Evolutionary conservation across 2,329 filamentous ascomycete genomes (phyloP).

Genomic region (Aspergillus cejpii): DNA sequence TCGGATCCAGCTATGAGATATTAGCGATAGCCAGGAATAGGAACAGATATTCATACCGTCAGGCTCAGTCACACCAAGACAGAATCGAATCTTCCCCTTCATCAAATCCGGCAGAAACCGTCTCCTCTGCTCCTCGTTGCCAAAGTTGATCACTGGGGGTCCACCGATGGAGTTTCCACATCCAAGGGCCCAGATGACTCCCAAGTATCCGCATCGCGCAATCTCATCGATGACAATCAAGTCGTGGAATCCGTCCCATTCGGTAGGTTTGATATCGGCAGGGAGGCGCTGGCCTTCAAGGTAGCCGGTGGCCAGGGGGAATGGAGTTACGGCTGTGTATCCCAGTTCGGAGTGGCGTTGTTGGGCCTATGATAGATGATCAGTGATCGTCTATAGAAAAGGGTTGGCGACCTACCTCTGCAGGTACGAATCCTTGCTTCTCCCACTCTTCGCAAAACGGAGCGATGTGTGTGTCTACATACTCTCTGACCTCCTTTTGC

Average conservation of each 20-base stretch:
- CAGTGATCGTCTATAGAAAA: not conserved
- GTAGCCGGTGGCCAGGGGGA: slow-evolving; percentile 15
- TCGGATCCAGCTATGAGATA: slow-evolving; percentile 46
- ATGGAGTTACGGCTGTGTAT: slow-evolving; percentile 18
- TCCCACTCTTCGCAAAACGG: slow-evolving; percentile 26
- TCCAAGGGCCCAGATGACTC: slow-evolving; percentile 27
- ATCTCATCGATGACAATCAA: slow-evolving; percentile 36
- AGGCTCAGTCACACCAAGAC: slow-evolving; percentile 51
- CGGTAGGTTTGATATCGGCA: slow-evolving; percentile 22
- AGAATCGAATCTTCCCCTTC: slow-evolving; percentile 52
- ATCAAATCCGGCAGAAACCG: slow-evolving; percentile 54
- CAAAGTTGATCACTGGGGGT: slow-evolving; percentile 28
- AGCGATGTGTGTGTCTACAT: slow-evolving; percentile 21
- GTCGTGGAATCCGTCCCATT: slow-evolving; percentile 37
- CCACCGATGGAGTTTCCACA: slow-evolving; percentile 31
- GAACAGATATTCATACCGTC: slow-evolving; percentile 24
- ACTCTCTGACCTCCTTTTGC: slow-evolving; percentile 20
- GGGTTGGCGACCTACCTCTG: slow-evolving; percentile 17
- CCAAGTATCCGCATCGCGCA: slow-evolving; percentile 31
- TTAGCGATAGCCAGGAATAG: not conserved
- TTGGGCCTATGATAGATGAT: slow-evolving; percentile 9
- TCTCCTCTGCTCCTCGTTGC: slow-evolving; percentile 24
- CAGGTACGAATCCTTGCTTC: slow-evolving; percentile 18
- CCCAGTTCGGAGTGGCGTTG: slow-evolving; percentile 17
- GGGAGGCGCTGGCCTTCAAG: slow-evolving; percentile 21